Conservation (phyloP, 208 protist species). For the Acanthamoeba healyi region DNA sequence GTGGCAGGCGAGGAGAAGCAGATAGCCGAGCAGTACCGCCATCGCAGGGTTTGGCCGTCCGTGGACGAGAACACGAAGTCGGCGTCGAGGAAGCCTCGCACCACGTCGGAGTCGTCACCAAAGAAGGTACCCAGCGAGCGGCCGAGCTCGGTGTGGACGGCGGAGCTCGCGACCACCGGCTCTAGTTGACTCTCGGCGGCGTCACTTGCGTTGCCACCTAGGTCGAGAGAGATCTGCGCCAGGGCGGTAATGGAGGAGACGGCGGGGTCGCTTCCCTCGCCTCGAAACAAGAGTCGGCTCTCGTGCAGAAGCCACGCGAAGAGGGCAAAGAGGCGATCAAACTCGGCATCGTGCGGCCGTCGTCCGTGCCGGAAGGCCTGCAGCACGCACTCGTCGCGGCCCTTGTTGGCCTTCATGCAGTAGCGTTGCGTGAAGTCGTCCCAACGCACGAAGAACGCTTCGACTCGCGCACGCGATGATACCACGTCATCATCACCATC, state of each 20-base stretch:
- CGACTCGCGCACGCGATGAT: not conserved
- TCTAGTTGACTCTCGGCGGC: too few species aligned
- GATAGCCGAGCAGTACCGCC: slow-evolving; percentile 26
- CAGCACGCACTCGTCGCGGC: slow-evolving; percentile 60
- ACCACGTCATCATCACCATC: too few species aligned
- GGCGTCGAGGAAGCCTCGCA: slow-evolving; percentile 12
- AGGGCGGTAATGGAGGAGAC: not conserved
- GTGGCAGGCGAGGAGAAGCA: not conserved
- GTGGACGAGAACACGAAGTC: not conserved
- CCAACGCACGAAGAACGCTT: slow-evolving; percentile 26
- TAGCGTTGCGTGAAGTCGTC: slow-evolving; percentile 39
- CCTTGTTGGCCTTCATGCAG: slow-evolving; percentile 55
- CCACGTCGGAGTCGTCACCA: not conserved
- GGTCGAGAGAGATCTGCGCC: too few species aligned
- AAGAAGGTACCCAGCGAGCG: not conserved
- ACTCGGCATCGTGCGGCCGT: slow-evolving; percentile 45
- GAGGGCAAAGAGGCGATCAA: not conserved
- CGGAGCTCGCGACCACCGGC: too few species aligned
- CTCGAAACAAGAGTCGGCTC: not conserved
- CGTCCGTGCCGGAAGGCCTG: slow-evolving; percentile 46
- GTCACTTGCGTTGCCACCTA: too few species aligned
- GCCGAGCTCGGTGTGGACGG: not conserved
- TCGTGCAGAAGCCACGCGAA: not conserved
- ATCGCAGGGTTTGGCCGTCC: not conserved
- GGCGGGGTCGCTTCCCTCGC: not conserved